A percentile compares a stretch with the other conserved stretches of the same genome.
Evolutionary conservation across 148 eudicot genomes (phyloP).

Genomic region (Rhododendron henanense): DNA sequence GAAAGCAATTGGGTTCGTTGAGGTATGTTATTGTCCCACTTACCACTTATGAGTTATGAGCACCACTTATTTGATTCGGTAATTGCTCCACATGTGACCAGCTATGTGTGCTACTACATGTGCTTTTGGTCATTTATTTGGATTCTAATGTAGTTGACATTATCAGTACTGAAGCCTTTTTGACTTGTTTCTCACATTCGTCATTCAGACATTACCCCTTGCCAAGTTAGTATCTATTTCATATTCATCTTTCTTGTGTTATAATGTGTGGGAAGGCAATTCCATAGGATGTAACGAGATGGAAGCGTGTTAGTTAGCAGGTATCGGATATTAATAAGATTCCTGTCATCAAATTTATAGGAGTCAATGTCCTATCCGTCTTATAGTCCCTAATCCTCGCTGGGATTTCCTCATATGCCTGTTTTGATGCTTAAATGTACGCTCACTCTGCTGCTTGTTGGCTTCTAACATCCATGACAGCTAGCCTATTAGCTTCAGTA

Average conservation of each 20-base stretch:
- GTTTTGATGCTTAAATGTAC: neutral
- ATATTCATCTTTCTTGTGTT: neutral
- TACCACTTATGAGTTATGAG: neutral
- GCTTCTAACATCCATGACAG: neutral
- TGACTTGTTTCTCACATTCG: neutral
- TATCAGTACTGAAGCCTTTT: neutral
- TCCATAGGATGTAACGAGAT: neutral
- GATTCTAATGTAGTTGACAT: neutral
- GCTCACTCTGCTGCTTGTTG: slow-evolving; percentile 1
- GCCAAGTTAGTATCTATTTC: neutral
- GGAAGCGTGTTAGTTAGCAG: neutral
- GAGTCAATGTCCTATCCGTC: no score
- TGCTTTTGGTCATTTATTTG: neutral
- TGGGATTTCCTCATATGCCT: neutral
- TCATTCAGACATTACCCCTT: neutral
- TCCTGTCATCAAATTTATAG: neutral
- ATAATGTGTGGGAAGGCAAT: neutral
- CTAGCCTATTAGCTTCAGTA: neutral
- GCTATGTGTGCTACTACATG: neutral
- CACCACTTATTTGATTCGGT: neutral
- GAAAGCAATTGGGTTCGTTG: slow-evolving; percentile 80
- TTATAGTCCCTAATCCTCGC: no score
- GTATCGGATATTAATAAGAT: neutral
- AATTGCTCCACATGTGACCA: neutral
- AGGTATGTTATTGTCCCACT: slow-evolving; percentile 30